phyloP scores from a whole-genome alignment of 208 protist genomes.

The Leishmania arabica region DNA sequence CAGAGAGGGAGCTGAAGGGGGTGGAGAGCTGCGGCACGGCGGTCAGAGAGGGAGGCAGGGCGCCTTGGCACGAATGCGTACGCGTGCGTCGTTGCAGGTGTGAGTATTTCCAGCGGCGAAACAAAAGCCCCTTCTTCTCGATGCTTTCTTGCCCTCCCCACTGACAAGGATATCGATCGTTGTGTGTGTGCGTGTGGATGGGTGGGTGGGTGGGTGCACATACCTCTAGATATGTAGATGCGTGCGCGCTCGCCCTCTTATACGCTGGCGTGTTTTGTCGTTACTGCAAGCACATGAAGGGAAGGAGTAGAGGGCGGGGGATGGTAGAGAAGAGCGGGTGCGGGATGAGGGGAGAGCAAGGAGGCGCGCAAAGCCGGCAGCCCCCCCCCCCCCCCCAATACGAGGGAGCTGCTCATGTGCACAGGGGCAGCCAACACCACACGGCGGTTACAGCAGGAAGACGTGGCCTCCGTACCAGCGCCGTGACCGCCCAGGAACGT shows the following conservation, averaged over 20 bases:
- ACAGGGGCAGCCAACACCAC: not conserved
- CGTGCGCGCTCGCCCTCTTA: not conserved
- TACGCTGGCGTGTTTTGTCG: not conserved
- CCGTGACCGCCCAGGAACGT: not conserved
- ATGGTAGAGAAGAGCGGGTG: not conserved
- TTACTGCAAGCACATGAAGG: not conserved
- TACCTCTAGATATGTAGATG: too few species aligned
- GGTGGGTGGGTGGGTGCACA: too few species aligned
- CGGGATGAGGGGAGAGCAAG: not conserved
- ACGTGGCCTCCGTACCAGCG: not conserved
- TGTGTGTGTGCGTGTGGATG: not conserved
- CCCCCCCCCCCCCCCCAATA: not conserved
- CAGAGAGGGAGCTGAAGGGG: too few species aligned
- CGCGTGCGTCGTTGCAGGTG: not conserved
- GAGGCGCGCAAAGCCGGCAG: not conserved
- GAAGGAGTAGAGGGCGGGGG: not conserved
- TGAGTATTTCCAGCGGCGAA: not conserved
- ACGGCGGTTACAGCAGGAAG: not conserved
- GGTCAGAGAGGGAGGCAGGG: too few species aligned
- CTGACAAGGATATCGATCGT: not conserved
- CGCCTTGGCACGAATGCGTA: not conserved
- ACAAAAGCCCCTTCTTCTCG: not conserved
- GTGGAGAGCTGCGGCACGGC: too few species aligned
- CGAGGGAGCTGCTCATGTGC: not conserved
- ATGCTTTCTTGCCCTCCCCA: not conserved